Conservation (phyloP, 805 yeast genomes). For the Kluyveromyces nonfermentans region DNA sequence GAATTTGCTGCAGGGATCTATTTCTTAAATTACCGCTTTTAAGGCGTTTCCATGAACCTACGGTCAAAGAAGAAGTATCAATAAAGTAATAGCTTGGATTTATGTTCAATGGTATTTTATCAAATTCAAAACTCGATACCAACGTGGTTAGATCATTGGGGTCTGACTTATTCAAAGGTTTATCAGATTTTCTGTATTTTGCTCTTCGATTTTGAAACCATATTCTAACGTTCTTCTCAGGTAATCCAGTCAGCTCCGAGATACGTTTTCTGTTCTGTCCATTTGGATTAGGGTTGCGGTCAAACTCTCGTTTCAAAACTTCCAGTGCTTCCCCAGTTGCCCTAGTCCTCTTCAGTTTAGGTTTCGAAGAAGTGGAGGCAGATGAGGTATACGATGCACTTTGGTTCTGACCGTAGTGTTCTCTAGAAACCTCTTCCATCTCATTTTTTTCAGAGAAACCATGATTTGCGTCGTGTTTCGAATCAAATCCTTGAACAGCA, state of each 20-base stretch:
- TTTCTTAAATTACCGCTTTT: conserved; percentile 47
- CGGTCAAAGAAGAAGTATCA: conserved; percentile 59
- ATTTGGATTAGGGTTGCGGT: conserved; percentile 64
- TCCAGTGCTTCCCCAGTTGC: conserved; percentile 77
- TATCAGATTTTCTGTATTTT: conserved; percentile 46
- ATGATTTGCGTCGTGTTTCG: background rate
- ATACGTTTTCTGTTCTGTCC: conserved; percentile 62
- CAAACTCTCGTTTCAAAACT: conserved; percentile 58
- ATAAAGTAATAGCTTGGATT: conserved; percentile 62
- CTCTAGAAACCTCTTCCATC: background rate
- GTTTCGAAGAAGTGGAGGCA: conserved; percentile 5
- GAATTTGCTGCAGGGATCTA: conserved; percentile 32
- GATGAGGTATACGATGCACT: background rate
- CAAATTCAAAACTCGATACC: conserved; percentile 20
- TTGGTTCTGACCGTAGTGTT: background rate
- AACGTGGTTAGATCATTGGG: conserved; percentile 13
- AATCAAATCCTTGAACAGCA: background rate
- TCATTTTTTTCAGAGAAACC: background rate
- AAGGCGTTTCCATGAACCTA: conserved; percentile 75
- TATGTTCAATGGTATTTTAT: conserved; percentile 41
- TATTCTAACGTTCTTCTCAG: conserved; percentile 80
- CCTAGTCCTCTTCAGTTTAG: conserved; percentile 45
- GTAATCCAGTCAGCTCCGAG: conserved; percentile 65
- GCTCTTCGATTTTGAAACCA: conserved; percentile 92
- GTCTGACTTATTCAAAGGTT: conserved; percentile 33